phyloP scores from a whole-genome alignment of 805 yeast species.

The Hanseniaspora vineae region DNA sequence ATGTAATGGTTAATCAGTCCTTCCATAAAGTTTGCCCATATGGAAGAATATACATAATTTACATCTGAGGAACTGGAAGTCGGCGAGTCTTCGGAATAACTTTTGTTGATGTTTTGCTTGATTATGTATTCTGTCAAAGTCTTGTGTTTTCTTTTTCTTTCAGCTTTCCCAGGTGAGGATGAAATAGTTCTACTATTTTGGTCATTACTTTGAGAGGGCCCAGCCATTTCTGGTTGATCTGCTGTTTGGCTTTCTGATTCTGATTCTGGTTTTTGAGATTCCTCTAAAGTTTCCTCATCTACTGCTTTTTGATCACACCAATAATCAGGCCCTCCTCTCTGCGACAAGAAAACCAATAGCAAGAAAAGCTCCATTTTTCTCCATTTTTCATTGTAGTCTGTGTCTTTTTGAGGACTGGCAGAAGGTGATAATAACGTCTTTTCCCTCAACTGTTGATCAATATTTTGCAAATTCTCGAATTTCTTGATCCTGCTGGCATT shows the following conservation, averaged over 20 bases:
- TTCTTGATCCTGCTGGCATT: constrained; percentile 3
- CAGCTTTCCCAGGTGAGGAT: neutral
- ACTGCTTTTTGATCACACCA: constrained; percentile 18
- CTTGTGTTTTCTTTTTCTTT: neutral
- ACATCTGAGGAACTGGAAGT: neutral
- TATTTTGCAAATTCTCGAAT: neutral
- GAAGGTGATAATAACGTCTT: constrained; percentile 6
- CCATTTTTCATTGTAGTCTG: constrained; percentile 16
- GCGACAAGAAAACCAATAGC: constrained; percentile 19
- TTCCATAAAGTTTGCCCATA: constrained; percentile 28
- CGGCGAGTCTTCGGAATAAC: neutral
- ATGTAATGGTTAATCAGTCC: constrained; percentile 25
- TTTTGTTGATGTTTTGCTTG: constrained; percentile 21
- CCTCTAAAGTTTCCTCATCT: neutral
- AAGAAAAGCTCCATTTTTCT: constrained; percentile 19
- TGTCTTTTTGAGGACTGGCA: constrained; percentile 8
- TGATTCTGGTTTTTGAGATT: neutral
- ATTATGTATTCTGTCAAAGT: constrained; percentile 22
- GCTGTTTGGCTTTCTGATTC: constrained; percentile 4
- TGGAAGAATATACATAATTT: constrained; percentile 24
- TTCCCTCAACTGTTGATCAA: constrained; percentile 3
- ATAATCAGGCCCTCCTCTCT: constrained; percentile 25
- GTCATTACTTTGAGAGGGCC: no score
- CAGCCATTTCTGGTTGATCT: neutral
- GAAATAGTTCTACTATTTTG: no score